Percentiles rank a stretch among this genome's conserved stretches.
phyloP scores from a whole-genome alignment of 1,284 basidiomycete genomes.

The Ceratobasidium theobromae region DNA sequence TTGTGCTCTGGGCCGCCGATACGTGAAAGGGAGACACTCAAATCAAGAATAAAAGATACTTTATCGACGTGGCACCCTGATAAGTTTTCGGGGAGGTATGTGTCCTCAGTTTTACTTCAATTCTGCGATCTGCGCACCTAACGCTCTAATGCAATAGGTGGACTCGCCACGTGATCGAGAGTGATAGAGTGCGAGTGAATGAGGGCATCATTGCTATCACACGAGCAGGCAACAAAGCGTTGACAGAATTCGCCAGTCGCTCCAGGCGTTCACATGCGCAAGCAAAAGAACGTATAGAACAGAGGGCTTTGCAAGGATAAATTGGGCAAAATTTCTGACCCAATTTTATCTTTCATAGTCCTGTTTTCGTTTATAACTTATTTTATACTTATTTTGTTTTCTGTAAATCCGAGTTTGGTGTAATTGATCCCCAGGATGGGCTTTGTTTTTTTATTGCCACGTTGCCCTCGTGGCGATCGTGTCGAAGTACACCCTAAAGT shows the following conservation, averaged over 20 bases:
- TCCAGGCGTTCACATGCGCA: no score
- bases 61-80: slow-evolving; percentile 23
- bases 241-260: slow-evolving; percentile 1
- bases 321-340: no score
- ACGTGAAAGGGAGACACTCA: background rate
- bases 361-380: no score
- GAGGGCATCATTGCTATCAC: background rate
- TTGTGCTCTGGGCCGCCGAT: slow-evolving; percentile 1
- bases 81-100: slow-evolving; percentile 18
- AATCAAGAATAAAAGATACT: slow-evolving; percentile 12
- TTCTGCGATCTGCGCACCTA: background rate
- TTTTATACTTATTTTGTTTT: no score
- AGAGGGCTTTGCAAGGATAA: no score
- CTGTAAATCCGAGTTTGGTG: no score
- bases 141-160: background rate
- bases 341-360: no score
- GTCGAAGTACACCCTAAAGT: no score
- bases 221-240: background rate
- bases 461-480: no score
- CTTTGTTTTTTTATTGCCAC: no score
- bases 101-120: background rate
- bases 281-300: no score
- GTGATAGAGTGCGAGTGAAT: background rate
- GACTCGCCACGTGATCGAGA: slow-evolving; percentile 9
- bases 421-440: no score